Base-by-base conservation (phyloP, 2,329 filamentous ascomycete species). In the Epicoccum sorghinum region DNA sequence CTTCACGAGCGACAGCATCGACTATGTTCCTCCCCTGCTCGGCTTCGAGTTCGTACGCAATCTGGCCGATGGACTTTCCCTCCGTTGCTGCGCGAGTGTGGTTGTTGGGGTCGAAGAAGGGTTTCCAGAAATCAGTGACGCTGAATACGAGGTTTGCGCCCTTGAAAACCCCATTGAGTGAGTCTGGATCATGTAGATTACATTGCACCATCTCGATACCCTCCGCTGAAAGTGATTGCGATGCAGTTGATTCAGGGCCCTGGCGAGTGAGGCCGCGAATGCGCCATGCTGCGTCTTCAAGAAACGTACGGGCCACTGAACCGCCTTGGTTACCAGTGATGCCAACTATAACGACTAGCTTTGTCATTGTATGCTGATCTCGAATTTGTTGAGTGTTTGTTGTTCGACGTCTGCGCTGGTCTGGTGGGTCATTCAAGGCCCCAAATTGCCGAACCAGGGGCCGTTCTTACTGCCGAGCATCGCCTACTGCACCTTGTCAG, bases 261-360 rank as follows among this genome's bases (percentile, higher is more conserved):
- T 75, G 67, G 82, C 23, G 76, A 84, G 62, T 23, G 76, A 84
- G 62, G 78, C 79, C 12, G 75, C 81, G 42, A 70, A 82, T 53
- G 76, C 80, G 69, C 80, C 81, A 74, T 76, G 77, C 29, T 72
- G 76, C 10, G 77, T 78, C 47, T 35, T 78, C 76, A n/a, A 74
- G 72, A 23, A 78, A 77, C 4, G 64, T 52, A 8, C 46, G 32
- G 23, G 61, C 66, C 27, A 70, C 64, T 4, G 65, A 61, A 1
- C 57, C 57, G 7, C 66, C 66, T 49, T 69, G 67, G 13, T 64
- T 65, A n/a, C 69, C 65, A 4, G 67, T 71, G 4, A 64, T 62
- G 22, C 68, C 68, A 4, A 68, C 52, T 8, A 70, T 55, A 3
- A 64, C 64, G 25, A 67, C 49, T 52, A 75, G 39, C 58, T 75